Percentiles rank a stretch among this genome's conserved stretches.
Evolutionary conservation across 2,329 filamentous ascomycete genomes (phyloP).

Genomic region (Lomentospora prolificans): DNA sequence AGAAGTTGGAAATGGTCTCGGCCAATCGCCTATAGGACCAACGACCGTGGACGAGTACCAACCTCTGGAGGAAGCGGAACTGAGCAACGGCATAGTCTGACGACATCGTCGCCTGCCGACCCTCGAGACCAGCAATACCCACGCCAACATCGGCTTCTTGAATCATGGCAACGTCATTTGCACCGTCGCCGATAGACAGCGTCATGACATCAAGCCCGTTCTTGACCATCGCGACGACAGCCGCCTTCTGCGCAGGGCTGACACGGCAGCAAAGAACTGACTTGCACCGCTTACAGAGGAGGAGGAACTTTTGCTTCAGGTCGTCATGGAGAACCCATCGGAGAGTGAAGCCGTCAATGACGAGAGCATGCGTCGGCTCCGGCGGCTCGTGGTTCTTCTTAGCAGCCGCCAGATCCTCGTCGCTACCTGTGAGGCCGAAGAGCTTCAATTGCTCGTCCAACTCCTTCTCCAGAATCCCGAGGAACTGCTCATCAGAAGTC

Average conservation of each 20-base stretch:
- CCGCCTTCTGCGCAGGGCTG: constrained; percentile 90
- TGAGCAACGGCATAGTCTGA: constrained; percentile 93
- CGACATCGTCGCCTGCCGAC: constrained; percentile 88
- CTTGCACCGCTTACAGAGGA: constrained; percentile 94
- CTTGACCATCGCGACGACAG: constrained; percentile 95
- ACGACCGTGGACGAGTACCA: constrained; percentile 82
- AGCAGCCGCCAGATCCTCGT: constrained; percentile 73
- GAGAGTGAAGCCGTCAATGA: constrained; percentile 91
- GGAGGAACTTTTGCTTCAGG: constrained; percentile 82
- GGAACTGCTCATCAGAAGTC: constrained; percentile 34
- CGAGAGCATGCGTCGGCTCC: constrained; percentile 76
- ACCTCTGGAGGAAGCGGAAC: constrained; percentile 76
- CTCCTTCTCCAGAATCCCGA: constrained; percentile 54
- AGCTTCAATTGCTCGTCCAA: constrained; percentile 62
- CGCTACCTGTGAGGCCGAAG: constrained; percentile 74
- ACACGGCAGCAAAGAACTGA: constrained; percentile 96
- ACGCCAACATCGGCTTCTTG: constrained; percentile 96
- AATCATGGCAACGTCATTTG: constrained; percentile 97
- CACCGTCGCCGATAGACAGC: constrained; percentile 83
- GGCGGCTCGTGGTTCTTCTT: constrained; percentile 79
- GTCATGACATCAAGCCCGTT: constrained; percentile 93
- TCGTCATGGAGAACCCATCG: constrained; percentile 75
- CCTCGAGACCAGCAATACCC: constrained; percentile 87
- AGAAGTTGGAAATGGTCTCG: constrained; percentile 96
- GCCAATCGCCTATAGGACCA: constrained; percentile 94